Evolutionary conservation across 192 early-diverging fungal species (phyloP).

Genomic region (Coemansia sp.): DNA sequence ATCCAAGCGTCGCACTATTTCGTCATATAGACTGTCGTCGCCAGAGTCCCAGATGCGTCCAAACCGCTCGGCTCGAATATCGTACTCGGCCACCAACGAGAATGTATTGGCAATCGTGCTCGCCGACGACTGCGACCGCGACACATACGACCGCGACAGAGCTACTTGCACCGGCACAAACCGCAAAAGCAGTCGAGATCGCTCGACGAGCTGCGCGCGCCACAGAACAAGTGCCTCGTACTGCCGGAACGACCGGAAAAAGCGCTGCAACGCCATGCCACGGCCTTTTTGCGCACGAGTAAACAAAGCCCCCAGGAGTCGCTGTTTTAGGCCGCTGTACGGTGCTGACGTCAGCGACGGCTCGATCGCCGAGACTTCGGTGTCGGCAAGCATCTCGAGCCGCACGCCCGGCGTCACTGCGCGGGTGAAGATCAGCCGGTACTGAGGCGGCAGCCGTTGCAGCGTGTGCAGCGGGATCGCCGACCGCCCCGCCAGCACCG

Average conservation of each 20-base stretch:
- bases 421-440: conserved; percentile 40
- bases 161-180: conserved; percentile 53
- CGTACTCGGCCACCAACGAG: conserved; percentile 47
- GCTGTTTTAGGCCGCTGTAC: conserved; percentile 49
- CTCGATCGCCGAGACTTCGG: conserved; percentile 26
- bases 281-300: conserved; percentile 20
- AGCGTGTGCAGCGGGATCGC: conserved; percentile 31
- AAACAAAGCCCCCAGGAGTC: conserved; percentile 42
- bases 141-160: conserved; percentile 32
- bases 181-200: conserved; percentile 29
- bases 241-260: conserved; percentile 47
- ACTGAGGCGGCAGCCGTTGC: conserved; percentile 32
- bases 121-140: conserved; percentile 20
- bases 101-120: conserved; percentile 39
- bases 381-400: conserved; percentile 33
- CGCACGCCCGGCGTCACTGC: conserved; percentile 33
- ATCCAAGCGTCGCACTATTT: conserved; percentile 31
- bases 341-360: conserved; percentile 41
- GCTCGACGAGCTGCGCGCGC: conserved; percentile 46
- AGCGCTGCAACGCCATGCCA: conserved; percentile 25
- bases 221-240: conserved; percentile 52
- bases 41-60: conserved; percentile 42
- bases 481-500: conserved; percentile 1
- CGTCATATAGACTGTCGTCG: conserved; percentile 4
- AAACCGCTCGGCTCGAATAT: conserved; percentile 26